A percentile compares a stretch with the other conserved stretches of the same genome.
These are phyloP conservation scores for Protomyces gravidus DNA, from an alignment of 1,139 yeast species.

Conservation along the genomic window DNA sequence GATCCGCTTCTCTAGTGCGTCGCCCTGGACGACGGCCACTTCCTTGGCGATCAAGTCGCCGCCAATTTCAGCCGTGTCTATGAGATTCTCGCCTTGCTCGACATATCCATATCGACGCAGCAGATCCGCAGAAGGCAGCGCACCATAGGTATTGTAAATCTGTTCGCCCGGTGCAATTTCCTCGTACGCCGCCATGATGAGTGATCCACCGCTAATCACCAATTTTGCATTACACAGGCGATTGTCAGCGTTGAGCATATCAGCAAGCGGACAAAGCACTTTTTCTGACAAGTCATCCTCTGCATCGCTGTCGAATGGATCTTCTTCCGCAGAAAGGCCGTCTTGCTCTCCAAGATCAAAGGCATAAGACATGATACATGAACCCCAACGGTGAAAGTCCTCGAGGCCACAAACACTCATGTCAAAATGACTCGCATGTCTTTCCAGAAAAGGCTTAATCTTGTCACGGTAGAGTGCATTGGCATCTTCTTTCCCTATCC, in stretches of 20 bases:
- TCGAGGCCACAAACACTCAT: slow-evolving; percentile 47
- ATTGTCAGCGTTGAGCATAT: slow-evolving; percentile 81
- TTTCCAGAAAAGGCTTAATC: slow-evolving; percentile 41
- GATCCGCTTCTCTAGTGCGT: slow-evolving; percentile 32
- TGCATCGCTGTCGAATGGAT: slow-evolving; percentile 31
- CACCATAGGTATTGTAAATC: slow-evolving; percentile 82
- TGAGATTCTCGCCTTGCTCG: slow-evolving; percentile 66
- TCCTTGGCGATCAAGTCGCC: slow-evolving; percentile 32
- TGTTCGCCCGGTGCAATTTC: slow-evolving; percentile 64
- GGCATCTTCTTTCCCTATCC: slow-evolving; percentile 71
- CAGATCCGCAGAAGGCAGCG: slow-evolving; percentile 81
- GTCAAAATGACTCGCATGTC: slow-evolving; percentile 37
- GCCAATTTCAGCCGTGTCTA: slow-evolving; percentile 72
- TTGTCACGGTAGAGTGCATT: slow-evolving; percentile 51
- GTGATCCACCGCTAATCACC: slow-evolving; percentile 41
- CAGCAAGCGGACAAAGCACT: slow-evolving; percentile 92
- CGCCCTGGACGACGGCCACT: slow-evolving; percentile 9
- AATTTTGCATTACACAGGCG: slow-evolving; percentile 63
- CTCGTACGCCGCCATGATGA: slow-evolving; percentile 68
- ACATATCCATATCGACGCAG: slow-evolving; percentile 88
- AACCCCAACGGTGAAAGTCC: slow-evolving; percentile 68
- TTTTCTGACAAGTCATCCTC: slow-evolving; percentile 44
- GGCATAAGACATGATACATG: slow-evolving; percentile 61
- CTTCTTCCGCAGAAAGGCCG: slow-evolving; percentile 5
- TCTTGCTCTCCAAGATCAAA: slow-evolving; percentile 50